Conservation (phyloP, 2,329 filamentous ascomycete species). For the Fusarium robinianum region DNA sequence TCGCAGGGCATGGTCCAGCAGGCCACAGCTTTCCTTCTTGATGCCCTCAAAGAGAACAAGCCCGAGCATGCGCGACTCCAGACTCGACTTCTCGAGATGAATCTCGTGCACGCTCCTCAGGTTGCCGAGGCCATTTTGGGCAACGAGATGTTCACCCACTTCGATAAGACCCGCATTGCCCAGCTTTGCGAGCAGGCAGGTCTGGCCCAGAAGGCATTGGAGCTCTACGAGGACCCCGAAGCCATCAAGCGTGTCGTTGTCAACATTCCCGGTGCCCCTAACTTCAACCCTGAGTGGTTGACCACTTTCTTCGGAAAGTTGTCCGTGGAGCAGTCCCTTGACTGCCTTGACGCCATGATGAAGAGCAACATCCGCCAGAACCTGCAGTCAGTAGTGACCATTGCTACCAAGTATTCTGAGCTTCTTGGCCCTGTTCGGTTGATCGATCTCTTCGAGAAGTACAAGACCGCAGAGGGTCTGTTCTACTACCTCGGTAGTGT, state of each 20-base stretch:
- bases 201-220: conserved; percentile 82
- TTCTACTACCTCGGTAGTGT: conserved; percentile 99
- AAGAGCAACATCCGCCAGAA: conserved; percentile 97
- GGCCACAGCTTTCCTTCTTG: conserved; percentile 95
- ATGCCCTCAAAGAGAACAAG: conserved; percentile 92
- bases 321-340: conserved; percentile 91
- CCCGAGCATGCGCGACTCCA: conserved; percentile 93
- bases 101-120: conserved; percentile 92
- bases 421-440: conserved; percentile 84
- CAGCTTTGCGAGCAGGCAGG: conserved; percentile 92
- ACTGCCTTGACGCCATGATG: conserved; percentile 95
- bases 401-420: conserved; percentile 98
- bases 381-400: conserved; percentile 89
- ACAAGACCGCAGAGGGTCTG: conserved; percentile 93
- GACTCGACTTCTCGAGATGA: conserved; percentile 97
- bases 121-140: conserved; percentile 97
- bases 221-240: conserved; percentile 90
- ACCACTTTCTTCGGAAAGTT: conserved; percentile 91
- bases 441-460: conserved; percentile 95
- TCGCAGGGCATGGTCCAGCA: conserved; percentile 98
- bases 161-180: conserved; percentile 88
- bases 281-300: conserved; percentile 89
- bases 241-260: conserved; percentile 89
- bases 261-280: conserved; percentile 79
- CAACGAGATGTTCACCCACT: conserved; percentile 98